phyloP scores from a whole-genome alignment of 23 red algal species.

The Gracilaria gracilis region DNA sequence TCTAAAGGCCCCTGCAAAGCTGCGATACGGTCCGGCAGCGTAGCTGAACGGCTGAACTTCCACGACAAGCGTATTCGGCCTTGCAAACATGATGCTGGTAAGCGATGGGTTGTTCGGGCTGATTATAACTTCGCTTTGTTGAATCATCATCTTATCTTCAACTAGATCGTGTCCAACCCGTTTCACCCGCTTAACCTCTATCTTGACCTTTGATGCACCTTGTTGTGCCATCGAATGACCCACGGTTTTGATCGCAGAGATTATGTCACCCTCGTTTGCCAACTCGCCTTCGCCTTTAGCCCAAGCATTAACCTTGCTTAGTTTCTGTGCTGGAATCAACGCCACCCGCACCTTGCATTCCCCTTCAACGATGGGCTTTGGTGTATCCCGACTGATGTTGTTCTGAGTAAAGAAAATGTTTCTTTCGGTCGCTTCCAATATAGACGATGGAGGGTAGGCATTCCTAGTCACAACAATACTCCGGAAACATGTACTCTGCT shows the following conservation, averaged over 20 bases:
- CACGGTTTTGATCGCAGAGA: conserved; percentile 4
- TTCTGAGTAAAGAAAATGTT: conserved; percentile 56
- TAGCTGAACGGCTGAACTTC: conserved; percentile 83
- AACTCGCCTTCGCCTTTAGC: conserved; percentile 19
- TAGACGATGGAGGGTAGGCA: conserved; percentile 39
- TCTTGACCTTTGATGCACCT: not conserved
- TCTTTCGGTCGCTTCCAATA: conserved; percentile 26
- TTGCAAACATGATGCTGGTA: conserved; percentile 74
- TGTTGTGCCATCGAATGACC: not conserved
- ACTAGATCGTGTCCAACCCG: not conserved
- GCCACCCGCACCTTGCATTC: conserved; percentile 26
- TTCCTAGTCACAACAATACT: conserved; percentile 53
- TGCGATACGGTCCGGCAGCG: conserved; percentile 64
- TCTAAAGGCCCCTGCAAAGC: conserved; percentile 65
- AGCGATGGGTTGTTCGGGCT: conserved; percentile 64
- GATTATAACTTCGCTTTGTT: conserved; percentile 69
- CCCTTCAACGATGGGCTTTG: conserved; percentile 3
- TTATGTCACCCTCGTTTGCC: conserved; percentile 13
- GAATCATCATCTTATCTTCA: conserved; percentile 57
- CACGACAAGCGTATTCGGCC: conserved; percentile 45
- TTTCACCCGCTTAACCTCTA: not conserved
- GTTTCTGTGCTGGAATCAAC: conserved; percentile 9
- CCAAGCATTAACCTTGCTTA: not conserved
- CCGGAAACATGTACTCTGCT: conserved; percentile 55
- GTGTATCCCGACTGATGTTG: conserved; percentile 44